Evolutionary conservation across 768 basidiomycete genomes (phyloP).

Genomic region (Mycena capillaripes): DNA sequence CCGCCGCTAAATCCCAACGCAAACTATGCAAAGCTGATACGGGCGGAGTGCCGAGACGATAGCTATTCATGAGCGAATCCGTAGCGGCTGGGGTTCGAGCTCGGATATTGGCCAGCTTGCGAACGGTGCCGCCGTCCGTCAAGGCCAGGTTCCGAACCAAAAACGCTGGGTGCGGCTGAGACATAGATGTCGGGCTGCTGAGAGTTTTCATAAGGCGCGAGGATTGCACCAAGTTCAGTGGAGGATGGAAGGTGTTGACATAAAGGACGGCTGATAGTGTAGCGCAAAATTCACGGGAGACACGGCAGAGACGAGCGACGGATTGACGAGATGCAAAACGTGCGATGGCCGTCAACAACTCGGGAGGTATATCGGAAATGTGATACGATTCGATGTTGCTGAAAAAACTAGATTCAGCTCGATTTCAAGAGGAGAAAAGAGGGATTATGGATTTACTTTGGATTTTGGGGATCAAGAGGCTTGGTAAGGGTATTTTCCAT

Average conservation of each 20-base stretch:
- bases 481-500: too few species aligned
- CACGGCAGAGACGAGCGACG: background rate
- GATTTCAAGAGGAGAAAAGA: too few species aligned
- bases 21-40: conserved; percentile 8
- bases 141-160: background rate
- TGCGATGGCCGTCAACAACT: conserved; percentile 39
- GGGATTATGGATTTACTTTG: too few species aligned
- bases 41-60: background rate
- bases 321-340: conserved; percentile 62
- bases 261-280: background rate
- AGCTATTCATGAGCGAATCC: background rate
- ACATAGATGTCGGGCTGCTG: background rate
- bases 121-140: background rate
- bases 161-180: background rate
- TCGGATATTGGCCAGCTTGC: background rate
- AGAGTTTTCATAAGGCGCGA: background rate
- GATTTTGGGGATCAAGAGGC: too few species aligned
- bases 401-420: too few species aligned
- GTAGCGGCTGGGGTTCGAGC: background rate
- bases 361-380: background rate
- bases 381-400: background rate
- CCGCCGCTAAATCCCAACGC: conserved; percentile 9
- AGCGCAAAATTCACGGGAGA: background rate
- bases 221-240: background rate
- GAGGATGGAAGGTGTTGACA: background rate